A percentile compares a stretch with the other conserved stretches of the same genome.
Evolutionary conservation across 2,329 filamentous ascomycete species (phyloP).

Genomic region (Leptodontidium sp.): DNA sequence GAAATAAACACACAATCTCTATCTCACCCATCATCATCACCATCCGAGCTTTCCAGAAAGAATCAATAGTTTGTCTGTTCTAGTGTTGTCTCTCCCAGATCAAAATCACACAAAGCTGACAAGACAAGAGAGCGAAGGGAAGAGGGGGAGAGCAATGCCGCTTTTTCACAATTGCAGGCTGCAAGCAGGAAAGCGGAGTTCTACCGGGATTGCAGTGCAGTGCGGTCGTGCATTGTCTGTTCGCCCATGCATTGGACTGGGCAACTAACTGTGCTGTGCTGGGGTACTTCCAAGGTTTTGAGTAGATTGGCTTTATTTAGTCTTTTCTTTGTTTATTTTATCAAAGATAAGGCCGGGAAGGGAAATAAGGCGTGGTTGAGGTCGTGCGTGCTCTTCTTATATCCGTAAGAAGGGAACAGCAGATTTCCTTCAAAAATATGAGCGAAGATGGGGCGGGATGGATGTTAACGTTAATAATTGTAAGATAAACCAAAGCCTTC

Average conservation of each 20-base stretch:
- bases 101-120: too few species aligned
- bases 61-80: too few species aligned
- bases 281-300: conserved; percentile 14
- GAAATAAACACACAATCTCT: too few species aligned
- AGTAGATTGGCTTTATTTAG: neutral
- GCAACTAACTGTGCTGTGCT: neutral
- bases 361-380: neutral
- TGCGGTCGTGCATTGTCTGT: neutral
- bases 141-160: neutral
- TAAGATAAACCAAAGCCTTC: too few species aligned
- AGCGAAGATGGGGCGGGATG: too few species aligned
- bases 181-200: neutral
- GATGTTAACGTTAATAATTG: too few species aligned
- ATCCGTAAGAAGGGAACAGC: neutral
- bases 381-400: neutral
- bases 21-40: too few species aligned
- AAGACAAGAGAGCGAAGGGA: too few species aligned
- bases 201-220: conserved; percentile 1
- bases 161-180: neutral
- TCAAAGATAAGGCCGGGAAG: neutral
- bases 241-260: neutral
- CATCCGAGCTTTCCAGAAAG: too few species aligned
- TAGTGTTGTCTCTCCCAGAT: too few species aligned
- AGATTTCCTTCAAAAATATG: too few species aligned
- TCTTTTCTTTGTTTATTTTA: too few species aligned